These are phyloP conservation scores for Colletotrichum acutatum DNA, from an alignment of 2,329 filamentous ascomycete genomes.

Conservation along the genomic window DNA sequence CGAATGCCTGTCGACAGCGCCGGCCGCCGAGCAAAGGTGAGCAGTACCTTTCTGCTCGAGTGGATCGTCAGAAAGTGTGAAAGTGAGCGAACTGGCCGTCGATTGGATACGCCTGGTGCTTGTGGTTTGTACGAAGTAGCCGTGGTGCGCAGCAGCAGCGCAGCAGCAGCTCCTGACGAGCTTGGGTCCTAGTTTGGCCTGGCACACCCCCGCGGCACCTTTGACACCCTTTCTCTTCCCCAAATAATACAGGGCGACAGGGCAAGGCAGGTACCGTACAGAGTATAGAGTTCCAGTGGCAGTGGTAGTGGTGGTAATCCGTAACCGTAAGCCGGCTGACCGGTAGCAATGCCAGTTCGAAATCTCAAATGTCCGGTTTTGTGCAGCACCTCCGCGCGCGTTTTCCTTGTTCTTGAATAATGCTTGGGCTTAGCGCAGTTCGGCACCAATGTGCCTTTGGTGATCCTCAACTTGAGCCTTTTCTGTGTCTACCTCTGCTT, in stretches of 20 bases:
- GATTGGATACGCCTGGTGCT: constrained; percentile 8
- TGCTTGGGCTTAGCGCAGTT: not conserved
- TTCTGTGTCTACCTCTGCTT: not conserved
- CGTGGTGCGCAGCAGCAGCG: not conserved
- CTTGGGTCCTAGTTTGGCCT: constrained; percentile 4
- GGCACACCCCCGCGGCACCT: constrained; percentile 1
- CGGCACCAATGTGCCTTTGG: not conserved
- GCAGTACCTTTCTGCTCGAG: constrained; percentile 1
- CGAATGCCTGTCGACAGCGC: constrained; percentile 18
- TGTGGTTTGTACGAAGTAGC: not conserved
- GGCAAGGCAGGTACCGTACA: not conserved
- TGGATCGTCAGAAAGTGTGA: constrained; percentile 6
- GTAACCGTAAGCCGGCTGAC: too few species aligned
- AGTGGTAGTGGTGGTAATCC: not conserved
- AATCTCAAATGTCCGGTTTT: constrained; percentile 18
- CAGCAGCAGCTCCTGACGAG: not conserved
- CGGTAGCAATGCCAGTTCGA: too few species aligned
- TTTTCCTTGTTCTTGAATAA: constrained; percentile 17
- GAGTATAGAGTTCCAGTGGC: not conserved
- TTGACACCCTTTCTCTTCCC: not conserved
- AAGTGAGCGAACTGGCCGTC: constrained; percentile 5
- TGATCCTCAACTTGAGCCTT: not conserved
- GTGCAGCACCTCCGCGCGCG: constrained; percentile 17
- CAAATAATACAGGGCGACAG: not conserved
- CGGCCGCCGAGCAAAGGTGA: not conserved